Conservation (phyloP, 257 asterid species). For the Plantago elongata region DNA sequence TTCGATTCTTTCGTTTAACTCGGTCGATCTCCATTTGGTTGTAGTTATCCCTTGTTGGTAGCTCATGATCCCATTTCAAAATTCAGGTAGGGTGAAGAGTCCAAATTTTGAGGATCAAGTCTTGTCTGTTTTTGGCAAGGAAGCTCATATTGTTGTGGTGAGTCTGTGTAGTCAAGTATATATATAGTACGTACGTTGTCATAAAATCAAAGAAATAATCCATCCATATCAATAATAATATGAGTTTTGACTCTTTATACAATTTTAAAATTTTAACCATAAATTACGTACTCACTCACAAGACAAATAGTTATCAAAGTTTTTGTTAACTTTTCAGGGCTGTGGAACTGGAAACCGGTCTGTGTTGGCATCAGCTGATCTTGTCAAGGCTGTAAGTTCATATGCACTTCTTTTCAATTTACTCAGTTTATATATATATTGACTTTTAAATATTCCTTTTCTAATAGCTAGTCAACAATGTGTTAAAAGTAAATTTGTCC, state of each 20-base stretch:
- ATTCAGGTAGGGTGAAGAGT: constrained; percentile 13
- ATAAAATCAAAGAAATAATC: not conserved
- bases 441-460: no score
- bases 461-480: no score
- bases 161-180: not conserved
- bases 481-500: no score
- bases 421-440: not conserved
- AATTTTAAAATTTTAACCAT: no score
- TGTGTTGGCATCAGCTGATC: constrained; percentile 15
- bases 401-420: not conserved
- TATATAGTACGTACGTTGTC: no score
- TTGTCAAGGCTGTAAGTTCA: constrained; percentile 6
- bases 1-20: not conserved
- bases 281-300: no score
- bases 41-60: not conserved
- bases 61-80: not conserved
- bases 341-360: constrained; percentile 17
- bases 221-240: no score
- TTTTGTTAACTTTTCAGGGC: constrained; percentile 1
- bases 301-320: not conserved
- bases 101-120: constrained; percentile 12
- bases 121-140: constrained; percentile 1
- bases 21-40: not conserved
- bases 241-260: no score
- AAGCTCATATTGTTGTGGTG: constrained; percentile 12